phyloP scores from a whole-genome alignment of 345 rosid species.

The Camelina hispida region DNA sequence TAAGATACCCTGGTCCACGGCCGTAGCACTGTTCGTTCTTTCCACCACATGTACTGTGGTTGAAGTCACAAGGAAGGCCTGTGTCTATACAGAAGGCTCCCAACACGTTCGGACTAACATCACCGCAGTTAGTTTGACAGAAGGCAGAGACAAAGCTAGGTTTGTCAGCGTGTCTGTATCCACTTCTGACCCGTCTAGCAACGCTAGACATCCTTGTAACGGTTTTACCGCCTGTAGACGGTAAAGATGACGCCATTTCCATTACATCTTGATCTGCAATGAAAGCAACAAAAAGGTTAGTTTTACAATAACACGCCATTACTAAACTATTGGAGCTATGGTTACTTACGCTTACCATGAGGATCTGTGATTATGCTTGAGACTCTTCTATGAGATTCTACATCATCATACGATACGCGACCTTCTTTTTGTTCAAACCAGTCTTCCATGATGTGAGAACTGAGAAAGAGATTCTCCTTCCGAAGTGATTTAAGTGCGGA shows the following conservation, averaged over 20 bases:
- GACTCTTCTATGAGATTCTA: conserved; percentile 54
- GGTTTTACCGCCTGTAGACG: conserved; percentile 44
- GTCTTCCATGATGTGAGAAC: too few relatives aligned
- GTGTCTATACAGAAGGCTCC: conserved; percentile 86
- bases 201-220: conserved; percentile 55
- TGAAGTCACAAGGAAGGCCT: conserved; percentile 91
- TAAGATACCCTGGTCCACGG: conserved; percentile 83
- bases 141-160: conserved; percentile 87
- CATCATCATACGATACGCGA: conserved; percentile 14
- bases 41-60: conserved; percentile 92
- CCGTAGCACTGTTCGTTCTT: conserved; percentile 89
- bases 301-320: not conserved
- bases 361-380: conserved; percentile 52
- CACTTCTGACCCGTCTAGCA: conserved; percentile 70
- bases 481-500: too few relatives aligned
- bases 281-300: conserved; percentile 14
- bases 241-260: conserved; percentile 74
- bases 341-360: not conserved
- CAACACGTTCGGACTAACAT: conserved; percentile 91
- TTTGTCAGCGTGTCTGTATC: conserved; percentile 70
- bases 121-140: conserved; percentile 94
- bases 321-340: not conserved
- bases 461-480: too few relatives aligned
- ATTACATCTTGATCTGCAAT: conserved; percentile 66
- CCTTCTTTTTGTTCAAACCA: conserved; percentile 65